Percentiles rank a stretch among this genome's conserved stretches.
These are phyloP conservation scores for Ustilago cynodontis DNA, from an alignment of 1,284 basidiomycete genomes.

Conservation along the genomic window DNA sequence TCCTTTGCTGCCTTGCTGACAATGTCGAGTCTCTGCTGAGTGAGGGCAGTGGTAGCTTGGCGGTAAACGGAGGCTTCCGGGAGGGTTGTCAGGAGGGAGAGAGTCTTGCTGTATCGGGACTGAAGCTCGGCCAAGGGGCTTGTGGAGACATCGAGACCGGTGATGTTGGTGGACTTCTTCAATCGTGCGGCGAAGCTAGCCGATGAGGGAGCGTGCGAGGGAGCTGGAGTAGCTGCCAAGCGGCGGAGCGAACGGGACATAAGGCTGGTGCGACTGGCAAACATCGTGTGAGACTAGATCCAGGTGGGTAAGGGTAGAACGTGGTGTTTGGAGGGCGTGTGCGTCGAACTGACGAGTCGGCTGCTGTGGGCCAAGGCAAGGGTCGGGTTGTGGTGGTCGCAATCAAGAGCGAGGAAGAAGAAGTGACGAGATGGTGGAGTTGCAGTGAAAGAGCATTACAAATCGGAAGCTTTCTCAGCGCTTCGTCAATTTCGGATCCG, in stretches of 20 bases:
- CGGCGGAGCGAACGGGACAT: constrained; percentile 7
- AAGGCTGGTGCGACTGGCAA: constrained; percentile 16
- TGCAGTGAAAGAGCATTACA: constrained; percentile 5
- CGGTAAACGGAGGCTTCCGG: constrained; percentile 88
- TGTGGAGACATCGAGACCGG: constrained; percentile 76
- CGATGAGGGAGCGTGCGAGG: constrained; percentile 25
- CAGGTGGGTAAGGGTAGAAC: background rate
- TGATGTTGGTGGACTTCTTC: constrained; percentile 79
- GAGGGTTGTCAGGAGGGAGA: constrained; percentile 78
- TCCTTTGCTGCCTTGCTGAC: constrained; percentile 71
- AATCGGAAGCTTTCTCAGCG: constrained; percentile 9
- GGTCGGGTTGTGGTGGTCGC: background rate
- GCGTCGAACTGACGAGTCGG: background rate
- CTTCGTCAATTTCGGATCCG: constrained; percentile 2
- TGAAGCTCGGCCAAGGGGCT: constrained; percentile 83
- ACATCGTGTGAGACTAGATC: constrained; percentile 22
- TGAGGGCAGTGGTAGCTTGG: constrained; percentile 88
- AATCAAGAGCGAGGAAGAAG: background rate
- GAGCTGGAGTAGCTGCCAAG: constrained; percentile 33
- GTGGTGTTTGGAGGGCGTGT: background rate
- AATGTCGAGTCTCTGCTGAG: constrained; percentile 82
- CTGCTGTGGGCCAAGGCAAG: background rate
- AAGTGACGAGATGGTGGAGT: constrained; percentile 5
- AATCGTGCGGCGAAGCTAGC: constrained; percentile 27
- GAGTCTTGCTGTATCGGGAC: constrained; percentile 83